Evolutionary conservation across 345 rosid species (phyloP), one percentile per base, ranked within the genome.

Genomic region (Cochlearia excelsa): DNA sequence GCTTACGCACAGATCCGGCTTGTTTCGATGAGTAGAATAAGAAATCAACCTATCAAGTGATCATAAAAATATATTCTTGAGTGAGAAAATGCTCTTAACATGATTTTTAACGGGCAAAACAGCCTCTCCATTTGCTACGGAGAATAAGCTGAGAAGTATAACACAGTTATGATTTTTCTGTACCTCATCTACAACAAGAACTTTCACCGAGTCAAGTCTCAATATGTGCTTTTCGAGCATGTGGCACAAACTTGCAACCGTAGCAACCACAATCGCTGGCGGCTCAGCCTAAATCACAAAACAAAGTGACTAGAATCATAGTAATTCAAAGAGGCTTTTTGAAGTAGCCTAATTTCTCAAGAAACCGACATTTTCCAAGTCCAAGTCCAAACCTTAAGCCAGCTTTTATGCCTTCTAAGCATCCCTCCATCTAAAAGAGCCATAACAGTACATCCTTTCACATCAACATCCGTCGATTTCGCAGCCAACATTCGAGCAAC

Each of bases 111-210:
- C 30, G 6, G 11, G 23, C 6, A 49, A 27, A 55, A 56, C 51
- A 49, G 35, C 48, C 31, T 34, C 53, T 7, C 29, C 51, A 54
- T 31, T n/a, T 6, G 16, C 49, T 16, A 43, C 8, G 47, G 40
- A 59, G 41, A 65, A 6, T 31, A 30, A 57, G 26, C 11, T 27
- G 2, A 16, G n/a, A 40, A 46, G 9, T 26, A 31, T 1, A 45
- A 31, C 5, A 34, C 68, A 35, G 9, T 26, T 29, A 33, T 23
- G 28, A 69, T 53, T 31, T 42, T 2, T 9, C 23, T 43, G 70
- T 84, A 88, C 96, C 90, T 92, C 98, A 59, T 92, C 98, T 30
- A 92, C 72, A 61, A 92, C 90, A 81, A 92, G 80, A 59, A 83
- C 85, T 53, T 29, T 77, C 70, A 92, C 50, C 5, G 85, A 64